phyloP scores from a whole-genome alignment of 768 basidiomycete genomes.

The Suillus subaureus region DNA sequence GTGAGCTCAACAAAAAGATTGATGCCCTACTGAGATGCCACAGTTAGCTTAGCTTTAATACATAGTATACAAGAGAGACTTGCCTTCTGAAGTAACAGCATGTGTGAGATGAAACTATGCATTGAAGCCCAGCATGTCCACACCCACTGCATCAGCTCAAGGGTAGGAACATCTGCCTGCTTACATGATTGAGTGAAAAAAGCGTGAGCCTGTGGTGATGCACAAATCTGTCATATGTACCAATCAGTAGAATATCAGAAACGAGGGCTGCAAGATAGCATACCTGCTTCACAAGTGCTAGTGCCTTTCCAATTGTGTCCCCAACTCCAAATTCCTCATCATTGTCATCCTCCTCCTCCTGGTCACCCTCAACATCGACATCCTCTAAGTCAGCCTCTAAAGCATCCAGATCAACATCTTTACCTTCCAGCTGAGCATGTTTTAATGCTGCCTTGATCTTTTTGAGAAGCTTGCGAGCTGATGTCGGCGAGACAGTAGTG shows the following conservation, averaged over 20 bases:
- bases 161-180: no score
- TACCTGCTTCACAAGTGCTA: not conserved
- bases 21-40: not conserved
- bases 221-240: no score
- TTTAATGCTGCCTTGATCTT: not conserved
- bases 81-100: no score
- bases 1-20: constrained; percentile 22
- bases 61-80: no score
- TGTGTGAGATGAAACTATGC: not conserved
- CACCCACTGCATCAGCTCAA: no score
- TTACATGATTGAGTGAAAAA: no score
- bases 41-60: not conserved
- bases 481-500: not conserved
- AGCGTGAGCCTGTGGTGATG: no score
- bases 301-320: not conserved
- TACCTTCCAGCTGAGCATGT: not conserved
- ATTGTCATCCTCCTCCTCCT: not conserved
- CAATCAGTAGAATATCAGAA: no score
- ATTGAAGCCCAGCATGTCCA: no score
- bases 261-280: not conserved
- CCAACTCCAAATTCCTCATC: not conserved
- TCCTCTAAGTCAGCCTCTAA: not conserved
- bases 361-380: not conserved
- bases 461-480: not conserved
- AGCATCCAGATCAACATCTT: not conserved